Evolutionary conservation across 2,329 filamentous ascomycete genomes (phyloP), one percentile per base, ranked within the genome.

Genomic region (Colletotrichum orbiculare): DNA sequence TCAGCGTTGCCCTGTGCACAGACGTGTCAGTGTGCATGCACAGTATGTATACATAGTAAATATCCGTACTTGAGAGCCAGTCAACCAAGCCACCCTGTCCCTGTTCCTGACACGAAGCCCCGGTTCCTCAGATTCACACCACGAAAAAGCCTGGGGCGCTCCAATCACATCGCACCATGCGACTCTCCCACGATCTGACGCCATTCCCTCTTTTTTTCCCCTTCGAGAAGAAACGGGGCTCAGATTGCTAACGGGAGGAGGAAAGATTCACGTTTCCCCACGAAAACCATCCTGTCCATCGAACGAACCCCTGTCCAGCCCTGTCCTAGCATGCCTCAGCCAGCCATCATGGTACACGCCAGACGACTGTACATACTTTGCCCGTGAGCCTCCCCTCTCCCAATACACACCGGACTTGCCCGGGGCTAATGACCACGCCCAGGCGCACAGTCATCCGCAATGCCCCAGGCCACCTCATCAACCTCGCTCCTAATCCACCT

Each of bases 221-320:
- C 53, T 66, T 66, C 58, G 63, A 66, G 63, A 66, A 66, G 52
- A 63, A 60, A 66, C 48, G 63, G 63, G 53, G 46, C 52, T 33
- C 17, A 13, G 4, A 25, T 5, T 25, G 25, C 25, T 25, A 25
- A 25, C 25, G 25, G 25, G 25, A 25, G 25, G 25, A 15, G n/a
- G 25, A 61, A 41, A 56, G 52, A 56, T 57, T 25, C 25, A 25
- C 25, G 25, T 25, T 62, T 53, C 63, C 63, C 58, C 63, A 66
- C 58, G 58, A 66, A 48, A 57, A 43, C 52, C 52, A 41, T 52
- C 38, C 39, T 39, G 37, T 45, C 17, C 17, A 11, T 45, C 37
- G 41, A 50, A 42, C 37, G 33, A 35, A 17, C 34, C 35, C 48
- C 48, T 37, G 15, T 39, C 53, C 10, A 25, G 35, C 42, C 25